These are phyloP conservation scores for Tinospora cordifolia DNA, from an alignment of 164 flowering plant genomes.

Conservation along the genomic window DNA sequence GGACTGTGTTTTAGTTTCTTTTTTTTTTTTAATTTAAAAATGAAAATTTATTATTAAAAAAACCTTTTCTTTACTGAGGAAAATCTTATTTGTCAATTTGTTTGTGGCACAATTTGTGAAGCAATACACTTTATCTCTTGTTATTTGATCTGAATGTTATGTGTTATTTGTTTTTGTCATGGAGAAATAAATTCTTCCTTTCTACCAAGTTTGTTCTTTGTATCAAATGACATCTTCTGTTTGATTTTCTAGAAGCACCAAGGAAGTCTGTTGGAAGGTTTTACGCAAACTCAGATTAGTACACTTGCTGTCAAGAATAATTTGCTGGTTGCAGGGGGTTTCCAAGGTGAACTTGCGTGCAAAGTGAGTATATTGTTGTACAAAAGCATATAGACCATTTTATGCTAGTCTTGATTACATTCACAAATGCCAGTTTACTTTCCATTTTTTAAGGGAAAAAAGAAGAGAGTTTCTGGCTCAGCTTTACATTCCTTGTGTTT, in stretches of 20 bases:
- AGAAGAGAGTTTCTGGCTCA: not conserved
- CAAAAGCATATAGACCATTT: not conserved
- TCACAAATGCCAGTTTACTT: not conserved
- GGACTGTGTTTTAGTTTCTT: no score
- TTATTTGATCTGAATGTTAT: not conserved
- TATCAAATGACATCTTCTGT: not conserved
- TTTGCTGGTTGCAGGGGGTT: conserved; percentile 76
- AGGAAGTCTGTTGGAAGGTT: conserved; percentile 61
- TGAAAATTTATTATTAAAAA: no score
- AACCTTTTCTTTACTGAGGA: no score
- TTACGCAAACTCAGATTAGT: conserved; percentile 64
- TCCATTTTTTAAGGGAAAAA: not conserved
- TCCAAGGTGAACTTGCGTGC: conserved; percentile 74
- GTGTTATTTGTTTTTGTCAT: not conserved
- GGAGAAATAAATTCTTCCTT: not conserved
- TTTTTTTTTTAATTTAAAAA: no score
- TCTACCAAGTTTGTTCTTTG: not conserved
- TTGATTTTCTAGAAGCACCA: conserved; percentile 46
- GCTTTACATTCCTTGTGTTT: not conserved
- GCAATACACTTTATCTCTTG: not conserved
- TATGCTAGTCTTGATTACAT: not conserved
- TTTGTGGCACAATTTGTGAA: no score
- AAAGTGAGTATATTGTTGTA: conserved; percentile 36
- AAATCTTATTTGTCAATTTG: no score
- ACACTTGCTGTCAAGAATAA: conserved; percentile 63